A percentile compares a stretch with the other conserved stretches of the same genome.
These are phyloP conservation scores for Colletotrichum sp. DNA, from an alignment of 2,329 filamentous ascomycete species.

Conservation along the genomic window DNA sequence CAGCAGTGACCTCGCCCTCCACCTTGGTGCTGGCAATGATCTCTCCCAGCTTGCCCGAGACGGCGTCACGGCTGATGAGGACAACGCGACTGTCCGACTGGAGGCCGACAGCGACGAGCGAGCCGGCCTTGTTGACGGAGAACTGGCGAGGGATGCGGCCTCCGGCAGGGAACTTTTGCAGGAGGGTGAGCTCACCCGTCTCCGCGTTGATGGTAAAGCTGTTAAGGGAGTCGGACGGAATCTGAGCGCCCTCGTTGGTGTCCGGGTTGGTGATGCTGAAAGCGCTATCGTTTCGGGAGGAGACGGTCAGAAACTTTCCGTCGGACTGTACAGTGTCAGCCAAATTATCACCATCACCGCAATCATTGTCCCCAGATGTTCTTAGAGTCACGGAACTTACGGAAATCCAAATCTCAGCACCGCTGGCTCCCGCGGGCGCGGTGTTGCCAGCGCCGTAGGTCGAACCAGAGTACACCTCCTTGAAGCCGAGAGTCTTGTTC, in stretches of 20 bases:
- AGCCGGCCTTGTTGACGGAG: slow-evolving; percentile 67
- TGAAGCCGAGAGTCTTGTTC: slow-evolving; percentile 46
- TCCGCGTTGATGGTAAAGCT: slow-evolving; percentile 60
- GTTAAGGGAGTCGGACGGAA: slow-evolving; percentile 68
- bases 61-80: slow-evolving; percentile 63
- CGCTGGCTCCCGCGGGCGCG: slow-evolving; percentile 47
- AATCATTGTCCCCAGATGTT: not conserved
- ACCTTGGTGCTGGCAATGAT: slow-evolving; percentile 48
- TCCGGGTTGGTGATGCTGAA: slow-evolving; percentile 55
- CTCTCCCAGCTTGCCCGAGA: slow-evolving; percentile 60
- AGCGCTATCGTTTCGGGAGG: slow-evolving; percentile 67
- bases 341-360: not conserved
- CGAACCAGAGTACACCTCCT: slow-evolving; percentile 50
- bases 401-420: slow-evolving; percentile 63
- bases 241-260: slow-evolving; percentile 30
- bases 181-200: slow-evolving; percentile 60
- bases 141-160: slow-evolving; percentile 73
- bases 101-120: slow-evolving; percentile 68
- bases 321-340: slow-evolving; percentile 50
- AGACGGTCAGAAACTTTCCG: slow-evolving; percentile 67
- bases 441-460: slow-evolving; percentile 50
- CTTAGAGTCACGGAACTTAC: slow-evolving; percentile 48
- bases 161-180: slow-evolving; percentile 66
- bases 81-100: slow-evolving; percentile 66
- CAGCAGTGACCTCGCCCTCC: slow-evolving; percentile 49